These are phyloP conservation scores for Chalciporus pseudorubinellus DNA, from an alignment of 768 basidiomycete genomes.

Conservation along the genomic window DNA sequence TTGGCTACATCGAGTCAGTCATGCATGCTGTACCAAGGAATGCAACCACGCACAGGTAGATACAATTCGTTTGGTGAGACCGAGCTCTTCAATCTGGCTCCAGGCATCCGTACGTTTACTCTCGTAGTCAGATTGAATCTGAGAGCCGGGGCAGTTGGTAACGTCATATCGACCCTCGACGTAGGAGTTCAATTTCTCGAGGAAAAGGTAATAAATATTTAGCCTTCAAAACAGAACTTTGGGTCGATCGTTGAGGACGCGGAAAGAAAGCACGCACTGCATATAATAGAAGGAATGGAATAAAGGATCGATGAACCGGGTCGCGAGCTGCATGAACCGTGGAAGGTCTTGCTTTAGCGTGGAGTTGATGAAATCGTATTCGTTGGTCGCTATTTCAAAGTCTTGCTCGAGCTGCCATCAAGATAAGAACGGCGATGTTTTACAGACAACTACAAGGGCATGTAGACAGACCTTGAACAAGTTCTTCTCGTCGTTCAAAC, in stretches of 20 bases:
- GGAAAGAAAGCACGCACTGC: slow-evolving; percentile 65
- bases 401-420: slow-evolving; percentile 83
- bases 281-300: slow-evolving; percentile 99
- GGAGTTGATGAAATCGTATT: slow-evolving; percentile 91
- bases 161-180: slow-evolving; percentile 77
- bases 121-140: slow-evolving; percentile 78
- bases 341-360: slow-evolving; percentile 90
- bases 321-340: slow-evolving; percentile 83
- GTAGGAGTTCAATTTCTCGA: slow-evolving; percentile 92
- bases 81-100: slow-evolving; percentile 72
- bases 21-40: neutral
- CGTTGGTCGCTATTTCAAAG: slow-evolving; percentile 86
- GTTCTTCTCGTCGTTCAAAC: slow-evolving; percentile 93
- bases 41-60: slow-evolving; percentile 68
- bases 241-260: neutral
- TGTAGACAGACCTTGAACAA: slow-evolving; percentile 74
- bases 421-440: neutral
- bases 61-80: slow-evolving; percentile 78
- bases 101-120: slow-evolving; percentile 80
- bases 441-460: neutral
- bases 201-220: slow-evolving; percentile 90
- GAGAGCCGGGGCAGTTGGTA: slow-evolving; percentile 57
- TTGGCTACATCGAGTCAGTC: slow-evolving; percentile 46
- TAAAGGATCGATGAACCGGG: slow-evolving; percentile 92
- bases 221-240: slow-evolving; percentile 46